Base-by-base conservation (phyloP, 2,329 filamentous ascomycete genomes). In the Aspergillus candidus region DNA sequence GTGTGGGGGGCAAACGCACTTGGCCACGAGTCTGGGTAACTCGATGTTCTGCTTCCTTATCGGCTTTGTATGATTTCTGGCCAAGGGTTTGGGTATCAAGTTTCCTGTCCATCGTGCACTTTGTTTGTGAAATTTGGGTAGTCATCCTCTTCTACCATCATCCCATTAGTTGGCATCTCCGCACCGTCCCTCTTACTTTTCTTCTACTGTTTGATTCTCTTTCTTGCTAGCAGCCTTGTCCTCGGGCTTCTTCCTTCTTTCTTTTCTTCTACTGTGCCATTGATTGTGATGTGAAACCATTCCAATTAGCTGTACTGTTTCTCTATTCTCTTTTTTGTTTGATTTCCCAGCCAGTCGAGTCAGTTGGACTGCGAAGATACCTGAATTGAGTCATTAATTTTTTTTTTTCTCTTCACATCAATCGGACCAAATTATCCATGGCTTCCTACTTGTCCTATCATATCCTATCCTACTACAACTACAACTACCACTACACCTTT, bases 321-420 rank as follows among this genome's bases (percentile, higher is more conserved):
- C n/a, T n/a, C n/a, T n/a, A 31, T 30, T 40, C 52, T 50, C 38
- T 29, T 45, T 38, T 40, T 33, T 30, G 37, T 53, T n/a, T n/a
- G n/a, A n/a, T n/a, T n/a, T n/a, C n/a, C n/a, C n/a, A n/a, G n/a
- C n/a, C 53, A 51, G 51, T 50, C 55, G 50, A 51, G 51, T 50
- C 55, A 50, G 50, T 50, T 54, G 53, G 60, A 56, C 56, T 59
- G 57, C 51, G 46, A 61, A 58, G 61, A 62, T 62, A 62, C 55
- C 60, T 61, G 52, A 58, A 55, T 56, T 54, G 51, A 57, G 53
- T 61, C 51, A 46, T 42, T 40, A 42, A 31, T 43, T 43, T 47
- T 27, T 34, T 44, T 53, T 50, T 40, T 47, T 36, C 22, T 41
- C 30, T 34, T 12, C 27, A 35, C 31, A 43, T 37, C 31, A 17